These are phyloP conservation scores for Mortierella sp. DNA, from an alignment of 371 early-diverging fungal genomes.

Conservation along the genomic window DNA sequence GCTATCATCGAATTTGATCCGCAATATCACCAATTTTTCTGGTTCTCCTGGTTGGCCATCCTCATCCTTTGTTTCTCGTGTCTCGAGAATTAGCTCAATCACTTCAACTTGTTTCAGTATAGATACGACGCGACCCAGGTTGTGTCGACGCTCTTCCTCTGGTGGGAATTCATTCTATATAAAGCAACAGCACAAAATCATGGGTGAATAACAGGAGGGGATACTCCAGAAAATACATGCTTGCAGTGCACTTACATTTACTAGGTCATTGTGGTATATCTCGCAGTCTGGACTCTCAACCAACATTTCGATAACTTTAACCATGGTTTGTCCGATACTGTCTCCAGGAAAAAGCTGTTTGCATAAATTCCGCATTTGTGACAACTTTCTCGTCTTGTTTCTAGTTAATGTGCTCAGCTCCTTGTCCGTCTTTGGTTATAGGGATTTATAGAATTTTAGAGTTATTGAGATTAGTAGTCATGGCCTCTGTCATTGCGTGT, in stretches of 20 bases:
- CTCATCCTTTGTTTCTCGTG: slow-evolving; percentile 10
- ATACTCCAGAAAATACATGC: not conserved
- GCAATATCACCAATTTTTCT: slow-evolving; percentile 31
- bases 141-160: slow-evolving; percentile 47
- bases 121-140: slow-evolving; percentile 34
- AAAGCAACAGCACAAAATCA: not conserved
- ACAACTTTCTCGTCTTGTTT: slow-evolving; percentile 31
- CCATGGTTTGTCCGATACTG: slow-evolving; percentile 45
- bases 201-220: not conserved
- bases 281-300: slow-evolving; percentile 29
- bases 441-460: not conserved
- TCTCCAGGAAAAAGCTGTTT: slow-evolving; percentile 48
- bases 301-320: slow-evolving; percentile 36
- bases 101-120: slow-evolving; percentile 38
- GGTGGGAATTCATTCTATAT: slow-evolving; percentile 38
- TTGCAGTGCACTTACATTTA: slow-evolving; percentile 24
- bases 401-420: slow-evolving; percentile 21
- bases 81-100: slow-evolving; percentile 31
- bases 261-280: slow-evolving; percentile 32
- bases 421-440: slow-evolving; percentile 30
- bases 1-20: slow-evolving; percentile 45
- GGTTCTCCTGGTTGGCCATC: slow-evolving; percentile 4
- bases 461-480: not conserved
- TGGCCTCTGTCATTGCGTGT: no score
- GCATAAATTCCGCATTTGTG: slow-evolving; percentile 48